These are phyloP conservation scores for Harrya chromipes DNA, from an alignment of 768 basidiomycete species.

Conservation along the genomic window DNA sequence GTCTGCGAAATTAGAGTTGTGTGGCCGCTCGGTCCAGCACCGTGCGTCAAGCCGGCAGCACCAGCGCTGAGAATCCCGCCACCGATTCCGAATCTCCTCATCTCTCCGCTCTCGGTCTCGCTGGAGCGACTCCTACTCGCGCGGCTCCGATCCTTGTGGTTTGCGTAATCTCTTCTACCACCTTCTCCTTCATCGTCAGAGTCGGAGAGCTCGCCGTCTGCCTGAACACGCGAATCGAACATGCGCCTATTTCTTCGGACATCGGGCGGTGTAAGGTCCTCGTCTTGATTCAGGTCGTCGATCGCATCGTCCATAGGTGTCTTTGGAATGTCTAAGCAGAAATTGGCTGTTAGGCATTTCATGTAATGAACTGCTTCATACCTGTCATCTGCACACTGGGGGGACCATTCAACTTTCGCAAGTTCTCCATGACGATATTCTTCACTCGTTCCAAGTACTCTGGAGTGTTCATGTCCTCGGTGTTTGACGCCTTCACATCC, in stretches of 20 bases:
- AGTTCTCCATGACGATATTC: constrained; percentile 86
- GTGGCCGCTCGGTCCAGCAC: constrained; percentile 74
- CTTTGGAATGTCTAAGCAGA: constrained; percentile 69
- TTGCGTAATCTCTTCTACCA: constrained; percentile 66
- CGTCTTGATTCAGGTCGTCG: constrained; percentile 79
- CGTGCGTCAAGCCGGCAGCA: constrained; percentile 52
- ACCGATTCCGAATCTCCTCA: constrained; percentile 60
- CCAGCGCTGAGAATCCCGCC: constrained; percentile 71
- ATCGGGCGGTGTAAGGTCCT: constrained; percentile 77
- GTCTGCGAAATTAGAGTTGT: constrained; percentile 40
- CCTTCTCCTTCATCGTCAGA: constrained; percentile 98
- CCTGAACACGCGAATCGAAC: constrained; percentile 78
- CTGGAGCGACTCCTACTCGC: constrained; percentile 40
- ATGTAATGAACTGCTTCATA: constrained; percentile 31
- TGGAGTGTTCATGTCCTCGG: constrained; percentile 90
- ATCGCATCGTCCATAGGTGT: constrained; percentile 81
- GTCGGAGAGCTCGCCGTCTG: constrained; percentile 89
- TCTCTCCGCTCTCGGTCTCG: constrained; percentile 41
- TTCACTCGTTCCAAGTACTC: constrained; percentile 94
- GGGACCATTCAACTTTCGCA: constrained; percentile 81
- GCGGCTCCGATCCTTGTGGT: constrained; percentile 51
- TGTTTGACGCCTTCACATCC: constrained; percentile 91
- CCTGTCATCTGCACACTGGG: constrained; percentile 92
- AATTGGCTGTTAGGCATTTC: background rate
- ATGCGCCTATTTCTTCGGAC: constrained; percentile 71